phyloP scores from a whole-genome alignment of 1,139 yeast species.

The Saccharomyces uvarum region DNA sequence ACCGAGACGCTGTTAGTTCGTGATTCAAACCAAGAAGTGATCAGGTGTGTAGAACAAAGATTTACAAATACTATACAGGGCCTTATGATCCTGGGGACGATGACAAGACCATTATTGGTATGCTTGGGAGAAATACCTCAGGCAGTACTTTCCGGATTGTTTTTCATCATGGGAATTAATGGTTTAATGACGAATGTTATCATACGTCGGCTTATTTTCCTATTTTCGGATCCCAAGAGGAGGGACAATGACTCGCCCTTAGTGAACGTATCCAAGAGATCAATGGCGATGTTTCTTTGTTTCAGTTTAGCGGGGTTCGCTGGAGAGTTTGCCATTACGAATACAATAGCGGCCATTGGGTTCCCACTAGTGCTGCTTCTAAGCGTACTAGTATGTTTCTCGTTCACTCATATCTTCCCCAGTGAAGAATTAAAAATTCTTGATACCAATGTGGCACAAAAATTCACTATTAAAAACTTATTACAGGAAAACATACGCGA shows the following conservation, averaged over 20 bases:
- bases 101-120: constrained; percentile 78
- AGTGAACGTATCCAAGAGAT: constrained; percentile 35
- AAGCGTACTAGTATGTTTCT: constrained; percentile 49
- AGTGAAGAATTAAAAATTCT: constrained; percentile 49
- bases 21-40: constrained; percentile 38
- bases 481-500: constrained; percentile 18
- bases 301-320: constrained; percentile 63
- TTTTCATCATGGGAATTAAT: constrained; percentile 84
- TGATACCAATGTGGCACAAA: constrained; percentile 45
- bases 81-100: constrained; percentile 69
- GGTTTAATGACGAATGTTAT: constrained; percentile 67
- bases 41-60: constrained; percentile 79
- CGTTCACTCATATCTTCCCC: constrained; percentile 59
- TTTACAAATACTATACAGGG: constrained; percentile 83
- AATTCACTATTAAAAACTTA: constrained; percentile 34
- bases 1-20: constrained; percentile 68
- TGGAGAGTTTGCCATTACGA: constrained; percentile 77
- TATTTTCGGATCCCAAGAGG: constrained; percentile 49
- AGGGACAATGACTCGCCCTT: constrained; percentile 33
- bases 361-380: constrained; percentile 82
- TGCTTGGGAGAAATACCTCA: constrained; percentile 88
- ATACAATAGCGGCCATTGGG: constrained; percentile 87
- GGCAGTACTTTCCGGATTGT: constrained; percentile 84
- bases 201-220: constrained; percentile 51
- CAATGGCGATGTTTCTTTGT: constrained; percentile 50